A percentile compares a stretch with the other conserved stretches of the same genome.
These are phyloP conservation scores for Adansonia madagascariensis DNA, from an alignment of 441 rosid genomes.

Conservation along the genomic window DNA sequence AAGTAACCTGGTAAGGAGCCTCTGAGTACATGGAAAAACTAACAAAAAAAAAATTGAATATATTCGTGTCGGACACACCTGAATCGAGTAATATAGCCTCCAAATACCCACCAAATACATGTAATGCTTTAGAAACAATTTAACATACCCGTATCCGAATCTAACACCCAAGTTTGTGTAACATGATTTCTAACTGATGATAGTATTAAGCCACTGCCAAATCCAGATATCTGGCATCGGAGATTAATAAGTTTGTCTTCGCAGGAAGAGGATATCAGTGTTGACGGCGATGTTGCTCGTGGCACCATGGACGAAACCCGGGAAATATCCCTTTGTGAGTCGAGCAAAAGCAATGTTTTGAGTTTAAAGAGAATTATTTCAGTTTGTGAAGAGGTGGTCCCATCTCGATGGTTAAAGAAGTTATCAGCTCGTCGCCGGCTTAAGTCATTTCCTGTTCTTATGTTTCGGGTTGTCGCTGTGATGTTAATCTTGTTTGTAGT, in stretches of 20 bases:
- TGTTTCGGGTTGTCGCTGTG: slow-evolving; percentile 42
- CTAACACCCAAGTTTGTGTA: too few species aligned
- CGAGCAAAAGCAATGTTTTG: slow-evolving; percentile 1
- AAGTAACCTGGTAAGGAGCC: too few species aligned
- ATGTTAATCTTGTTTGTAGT: slow-evolving; percentile 42
- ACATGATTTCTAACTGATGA: slow-evolving; percentile 17
- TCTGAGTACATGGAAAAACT: too few species aligned
- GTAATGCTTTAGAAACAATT: too few species aligned
- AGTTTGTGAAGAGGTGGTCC: slow-evolving; percentile 30
- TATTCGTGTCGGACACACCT: too few species aligned
- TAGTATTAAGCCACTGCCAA: slow-evolving; percentile 18
- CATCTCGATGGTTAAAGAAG: slow-evolving; percentile 31
- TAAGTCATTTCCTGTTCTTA: slow-evolving; percentile 28
- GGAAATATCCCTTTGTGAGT: slow-evolving; percentile 22
- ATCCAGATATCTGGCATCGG: slow-evolving; percentile 21
- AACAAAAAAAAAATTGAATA: too few species aligned
- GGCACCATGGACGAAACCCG: slow-evolving; percentile 27
- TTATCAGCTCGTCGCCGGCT: slow-evolving; percentile 21
- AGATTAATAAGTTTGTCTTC: slow-evolving; percentile 30
- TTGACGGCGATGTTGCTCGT: slow-evolving; percentile 22
- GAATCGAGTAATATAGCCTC: too few species aligned
- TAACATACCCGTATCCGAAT: too few species aligned
- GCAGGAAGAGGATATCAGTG: slow-evolving; percentile 40
- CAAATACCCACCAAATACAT: too few species aligned
- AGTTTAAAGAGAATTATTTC: slow-evolving; percentile 30